Evolutionary conservation across 2,329 filamentous ascomycete genomes (phyloP).

Genomic region (Neopestalotiopsis clavispora): DNA sequence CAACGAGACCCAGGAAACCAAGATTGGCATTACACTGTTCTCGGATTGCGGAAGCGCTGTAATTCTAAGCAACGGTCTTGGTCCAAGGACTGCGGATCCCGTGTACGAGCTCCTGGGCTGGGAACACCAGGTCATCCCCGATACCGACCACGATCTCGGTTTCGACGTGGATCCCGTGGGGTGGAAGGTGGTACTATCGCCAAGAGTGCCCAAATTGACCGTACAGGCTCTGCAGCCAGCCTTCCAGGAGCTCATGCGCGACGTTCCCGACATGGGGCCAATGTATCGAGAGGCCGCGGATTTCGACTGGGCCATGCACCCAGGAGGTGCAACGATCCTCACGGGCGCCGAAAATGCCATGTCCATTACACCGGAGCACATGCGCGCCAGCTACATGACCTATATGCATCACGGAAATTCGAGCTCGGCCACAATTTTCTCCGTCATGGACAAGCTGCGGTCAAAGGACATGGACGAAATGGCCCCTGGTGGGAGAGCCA

Average conservation of each 20-base stretch:
- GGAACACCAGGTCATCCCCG: constrained; percentile 66
- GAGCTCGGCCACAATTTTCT: constrained; percentile 72
- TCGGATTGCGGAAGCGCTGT: constrained; percentile 73
- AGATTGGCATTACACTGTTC: constrained; percentile 70
- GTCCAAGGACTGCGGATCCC: constrained; percentile 44
- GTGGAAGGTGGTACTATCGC: constrained; percentile 71
- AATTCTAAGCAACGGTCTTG: constrained; percentile 68
- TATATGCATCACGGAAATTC: constrained; percentile 73
- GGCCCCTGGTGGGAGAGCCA: constrained; percentile 51
- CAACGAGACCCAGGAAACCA: constrained; percentile 60
- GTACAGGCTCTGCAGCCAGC: constrained; percentile 54
- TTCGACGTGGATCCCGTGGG: constrained; percentile 69
- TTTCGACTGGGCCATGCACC: constrained; percentile 78
- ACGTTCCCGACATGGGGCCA: constrained; percentile 49
- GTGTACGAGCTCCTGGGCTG: constrained; percentile 68
- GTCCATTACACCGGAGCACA: constrained; percentile 63
- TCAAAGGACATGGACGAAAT: constrained; percentile 63
- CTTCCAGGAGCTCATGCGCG: constrained; percentile 59
- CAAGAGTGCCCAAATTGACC: constrained; percentile 63
- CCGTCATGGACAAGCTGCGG: constrained; percentile 67
- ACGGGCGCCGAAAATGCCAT: constrained; percentile 65
- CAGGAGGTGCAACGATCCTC: constrained; percentile 70
- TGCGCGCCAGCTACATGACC: constrained; percentile 72
- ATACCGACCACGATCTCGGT: constrained; percentile 66
- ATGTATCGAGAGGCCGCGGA: constrained; percentile 53